These are phyloP conservation scores for Secale cereale DNA, from an alignment of 176 grass and related monocot genomes.

Conservation along the genomic window DNA sequence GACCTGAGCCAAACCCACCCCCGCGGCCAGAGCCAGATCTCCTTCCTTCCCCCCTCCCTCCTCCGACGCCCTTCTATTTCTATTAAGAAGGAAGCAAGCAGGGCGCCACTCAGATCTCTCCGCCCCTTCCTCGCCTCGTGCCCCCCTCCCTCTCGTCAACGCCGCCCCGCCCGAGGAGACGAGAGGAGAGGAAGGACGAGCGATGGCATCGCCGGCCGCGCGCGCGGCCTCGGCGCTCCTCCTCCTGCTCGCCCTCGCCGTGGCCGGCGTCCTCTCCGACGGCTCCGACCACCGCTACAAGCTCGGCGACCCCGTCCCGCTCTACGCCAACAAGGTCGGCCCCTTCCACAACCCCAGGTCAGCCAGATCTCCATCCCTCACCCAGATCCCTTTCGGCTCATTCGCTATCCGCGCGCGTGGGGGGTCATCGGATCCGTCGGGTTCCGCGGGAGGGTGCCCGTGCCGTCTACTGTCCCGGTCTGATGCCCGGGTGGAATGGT, in stretches of 20 bases:
- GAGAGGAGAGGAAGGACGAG: slow-evolving; percentile 1
- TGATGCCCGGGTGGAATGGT: background rate
- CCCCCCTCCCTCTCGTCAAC: slow-evolving; percentile 34
- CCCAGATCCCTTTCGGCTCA: slow-evolving; percentile 7
- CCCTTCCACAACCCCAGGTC: slow-evolving; percentile 99
- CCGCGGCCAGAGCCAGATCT: slow-evolving; percentile 12
- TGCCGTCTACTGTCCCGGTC: background rate
- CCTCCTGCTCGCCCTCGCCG: slow-evolving; percentile 47
- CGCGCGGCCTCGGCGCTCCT: slow-evolving; percentile 39
- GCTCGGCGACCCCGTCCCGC: slow-evolving; percentile 59
- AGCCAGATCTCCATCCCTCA: slow-evolving; percentile 1
- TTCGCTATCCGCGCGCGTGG: background rate
- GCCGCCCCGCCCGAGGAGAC: background rate
- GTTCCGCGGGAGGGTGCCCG: background rate
- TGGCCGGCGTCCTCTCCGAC: slow-evolving; percentile 56
- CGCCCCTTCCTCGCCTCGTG: background rate
- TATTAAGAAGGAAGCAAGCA: slow-evolving; percentile 50
- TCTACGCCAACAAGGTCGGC: slow-evolving; percentile 95
- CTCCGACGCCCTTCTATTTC: background rate
- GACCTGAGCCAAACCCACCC: background rate
- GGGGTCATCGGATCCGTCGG: slow-evolving; percentile 16
- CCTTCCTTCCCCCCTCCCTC: background rate
- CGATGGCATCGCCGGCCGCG: slow-evolving; percentile 50
- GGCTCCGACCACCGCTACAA: slow-evolving; percentile 91
- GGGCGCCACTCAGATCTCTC: slow-evolving; percentile 45